Base-by-base conservation (phyloP, 345 rosid genomes). In the Acer negundo region DNA sequence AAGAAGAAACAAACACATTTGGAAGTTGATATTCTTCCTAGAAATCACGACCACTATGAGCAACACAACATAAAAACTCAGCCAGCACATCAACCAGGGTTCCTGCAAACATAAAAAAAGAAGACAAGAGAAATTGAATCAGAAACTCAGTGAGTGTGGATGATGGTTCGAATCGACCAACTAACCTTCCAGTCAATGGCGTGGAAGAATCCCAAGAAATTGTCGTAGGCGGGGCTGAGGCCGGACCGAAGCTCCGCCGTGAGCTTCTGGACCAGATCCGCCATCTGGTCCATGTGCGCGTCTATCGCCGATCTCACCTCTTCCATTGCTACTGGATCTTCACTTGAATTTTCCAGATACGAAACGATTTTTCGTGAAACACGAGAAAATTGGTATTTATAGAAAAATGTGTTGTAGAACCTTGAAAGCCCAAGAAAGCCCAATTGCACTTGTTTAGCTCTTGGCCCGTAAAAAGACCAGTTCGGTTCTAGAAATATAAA, bases 171-270 rank as follows among this genome's bases (percentile, higher is more conserved):
- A 35, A 10, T 31, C 55, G 55, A 31, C n/a, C 3, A 6, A 62
- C 7, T 38, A 61, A 92, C 98, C 98, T 86, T 96, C 99, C 99
- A 96, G 83, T 92, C 90, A 62, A 94, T 90, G 67, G 98, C 98
- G 81, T 96, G 93, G 81, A 90, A 85, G 81, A 96, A 96, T 0
- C 99, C 99, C 0, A 96, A 11, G 81, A 96, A 86, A 70, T 90
- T 92, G 0, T 88, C 97, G 79, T 85, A 86, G 2, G 97, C 97
- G 28, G 99, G 98, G 28, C 85, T 87, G 20, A 96, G 77, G 3
- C 95, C 94, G 2, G 94, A 83, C 23, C 94, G 90, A 79, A 96
- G 90, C 79, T 92, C 97, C 16, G 91, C 82, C 17, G 99, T 89
- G 73, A 96, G 78, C 26, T 92, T 90, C 85, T 91, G 95, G 46